Base-by-base conservation (phyloP, 192 early-diverging fungal species). In the Coemansia sp. region DNA sequence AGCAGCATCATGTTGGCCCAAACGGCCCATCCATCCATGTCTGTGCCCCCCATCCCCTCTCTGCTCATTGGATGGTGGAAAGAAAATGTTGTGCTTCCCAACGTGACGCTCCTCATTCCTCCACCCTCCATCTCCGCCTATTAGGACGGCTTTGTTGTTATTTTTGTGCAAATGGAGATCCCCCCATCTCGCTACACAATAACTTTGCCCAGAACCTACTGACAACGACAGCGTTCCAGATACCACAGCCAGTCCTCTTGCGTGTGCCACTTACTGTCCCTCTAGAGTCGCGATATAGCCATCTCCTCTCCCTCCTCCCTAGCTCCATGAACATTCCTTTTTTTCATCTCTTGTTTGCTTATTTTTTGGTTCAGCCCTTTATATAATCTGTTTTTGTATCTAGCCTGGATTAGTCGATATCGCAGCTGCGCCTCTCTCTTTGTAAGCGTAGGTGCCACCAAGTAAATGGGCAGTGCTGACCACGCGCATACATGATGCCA, bases 31-130 rank as follows among this genome's bases (percentile, higher is more conserved):
- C 29, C 44, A 46, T 24, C 21, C 21, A 27, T n/a, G 24, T 29
- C 44, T 48, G 44, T 48, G 11, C 22, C 26, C 24, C 44, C 24
- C 19, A 29, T 10, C 43, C 19, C 22, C 14, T 24, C 44, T 24
- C 44, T 12, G 15, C 7, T 14, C 10, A 48, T 48, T 48, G 44
- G 44, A 14, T 24, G 5, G 21, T 46, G 43, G 43, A 24, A 46
- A 26, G 14, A 48, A 48, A 48, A n/a, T 48, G 44, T 48, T 48
- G 44, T 48, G 44, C 44, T 48, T 48, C 44, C 44, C 44, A 48
- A 48, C 24, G 22, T 48, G 44, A 24, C 44, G 14, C 44, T 48
- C 44, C 24, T 29, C 22, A 3, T 10, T 46, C 36, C 1, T 11
- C 43, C 18, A 8, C 19, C 26, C 43, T 22, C 43, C 43, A 43